Percentiles rank a stretch among this genome's conserved stretches.
These are phyloP conservation scores for apple (Malus domestica) DNA, from an alignment of 306 rosid genomes.

Conservation along the genomic window DNA sequence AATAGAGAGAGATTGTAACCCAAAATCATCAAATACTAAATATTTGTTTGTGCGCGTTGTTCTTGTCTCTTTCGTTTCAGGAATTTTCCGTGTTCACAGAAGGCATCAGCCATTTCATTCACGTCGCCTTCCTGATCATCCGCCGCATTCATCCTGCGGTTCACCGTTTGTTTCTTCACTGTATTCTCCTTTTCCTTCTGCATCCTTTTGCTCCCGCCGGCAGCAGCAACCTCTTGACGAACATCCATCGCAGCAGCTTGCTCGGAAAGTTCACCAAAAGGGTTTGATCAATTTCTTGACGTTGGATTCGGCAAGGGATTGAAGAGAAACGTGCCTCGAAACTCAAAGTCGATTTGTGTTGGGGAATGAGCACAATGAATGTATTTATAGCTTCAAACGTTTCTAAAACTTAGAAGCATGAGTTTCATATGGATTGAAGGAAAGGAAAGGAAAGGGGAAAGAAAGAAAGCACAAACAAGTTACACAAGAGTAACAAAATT, in stretches of 20 bases:
- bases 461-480: constrained; percentile 22
- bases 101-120: constrained; percentile 42
- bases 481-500: neutral
- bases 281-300: neutral
- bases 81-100: no score
- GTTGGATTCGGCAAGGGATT: neutral
- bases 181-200: constrained; percentile 3
- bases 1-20: no score
- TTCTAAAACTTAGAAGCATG: constrained; percentile 18
- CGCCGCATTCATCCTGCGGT: neutral
- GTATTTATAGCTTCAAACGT: constrained; percentile 14
- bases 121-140: constrained; percentile 29
- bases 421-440: constrained; percentile 14
- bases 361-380: neutral
- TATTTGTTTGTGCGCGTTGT: no score
- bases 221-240: constrained; percentile 20
- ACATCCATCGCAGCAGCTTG: constrained; percentile 35
- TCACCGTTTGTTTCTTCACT: constrained; percentile 7
- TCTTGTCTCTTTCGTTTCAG: no score
- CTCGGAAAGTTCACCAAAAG: neutral
- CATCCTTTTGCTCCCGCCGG: constrained; percentile 3
- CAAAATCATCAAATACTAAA: no score
- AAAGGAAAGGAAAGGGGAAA: constrained; percentile 15
- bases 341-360: neutral
- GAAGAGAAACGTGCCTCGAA: neutral